Conservation (phyloP, 176 grass and related monocot genomes). For the Ensete ventricosum region DNA sequence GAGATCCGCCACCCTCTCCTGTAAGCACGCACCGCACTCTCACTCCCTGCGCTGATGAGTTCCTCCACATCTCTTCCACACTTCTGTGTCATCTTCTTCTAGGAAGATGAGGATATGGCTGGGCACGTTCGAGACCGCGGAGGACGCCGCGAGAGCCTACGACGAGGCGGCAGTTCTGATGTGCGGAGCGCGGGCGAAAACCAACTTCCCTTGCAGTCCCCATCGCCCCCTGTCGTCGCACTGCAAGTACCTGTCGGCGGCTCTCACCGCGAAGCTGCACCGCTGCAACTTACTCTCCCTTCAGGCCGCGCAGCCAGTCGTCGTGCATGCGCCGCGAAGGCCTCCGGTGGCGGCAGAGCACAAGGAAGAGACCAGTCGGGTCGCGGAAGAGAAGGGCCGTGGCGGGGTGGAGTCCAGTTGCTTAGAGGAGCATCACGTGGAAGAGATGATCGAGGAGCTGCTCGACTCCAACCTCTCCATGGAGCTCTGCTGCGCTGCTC, state of each 20-base stretch:
- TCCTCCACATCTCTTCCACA: not conserved
- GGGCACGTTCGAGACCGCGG: slow-evolving; percentile 89
- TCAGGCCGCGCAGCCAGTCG: slow-evolving; percentile 27
- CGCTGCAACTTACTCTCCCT: slow-evolving; percentile 60
- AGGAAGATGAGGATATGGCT: slow-evolving; percentile 99
- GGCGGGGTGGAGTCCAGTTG: slow-evolving; percentile 33
- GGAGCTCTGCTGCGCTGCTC: slow-evolving; percentile 55
- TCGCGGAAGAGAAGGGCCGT: not conserved
- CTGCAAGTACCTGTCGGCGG: slow-evolving; percentile 49
- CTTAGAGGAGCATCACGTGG: slow-evolving; percentile 81
- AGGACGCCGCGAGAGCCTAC: slow-evolving; percentile 94
- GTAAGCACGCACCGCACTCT: not conserved
- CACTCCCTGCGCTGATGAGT: too few species aligned
- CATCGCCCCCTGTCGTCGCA: not conserved
- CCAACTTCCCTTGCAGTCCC: slow-evolving; percentile 57
- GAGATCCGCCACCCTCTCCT: slow-evolving; percentile 38
- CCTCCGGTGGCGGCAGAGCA: not conserved
- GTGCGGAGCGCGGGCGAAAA: slow-evolving; percentile 68
- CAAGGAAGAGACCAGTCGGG: not conserved
- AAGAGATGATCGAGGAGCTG: slow-evolving; percentile 98
- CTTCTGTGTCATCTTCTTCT: not conserved
- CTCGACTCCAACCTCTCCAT: slow-evolving; percentile 87
- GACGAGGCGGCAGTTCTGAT: slow-evolving; percentile 92
- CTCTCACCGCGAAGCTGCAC: slow-evolving; percentile 81
- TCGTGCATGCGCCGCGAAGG: not conserved